Evolutionary conservation across 2,329 filamentous ascomycete genomes (phyloP), one percentile per base, ranked within the genome.

Genomic region (Plenodomus lindquistii): DNA sequence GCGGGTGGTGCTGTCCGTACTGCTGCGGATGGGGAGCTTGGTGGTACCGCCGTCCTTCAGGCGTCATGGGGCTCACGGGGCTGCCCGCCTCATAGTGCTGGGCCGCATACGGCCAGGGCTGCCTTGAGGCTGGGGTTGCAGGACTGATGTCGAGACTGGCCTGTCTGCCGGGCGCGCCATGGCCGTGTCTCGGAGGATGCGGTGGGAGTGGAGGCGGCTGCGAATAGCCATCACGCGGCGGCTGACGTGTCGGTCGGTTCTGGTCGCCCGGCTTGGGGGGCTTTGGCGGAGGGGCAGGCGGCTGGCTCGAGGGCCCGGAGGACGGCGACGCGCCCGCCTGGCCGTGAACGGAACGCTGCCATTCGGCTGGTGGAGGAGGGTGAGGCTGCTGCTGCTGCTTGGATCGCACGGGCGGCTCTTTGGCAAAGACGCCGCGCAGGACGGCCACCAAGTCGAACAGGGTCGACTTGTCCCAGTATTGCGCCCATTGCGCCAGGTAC

Each of bases 401-500:
- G 27, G 91, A 85, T 51, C 94, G 85, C 3, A 97, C 89, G 0
- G 94, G 94, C 8, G 94, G 94, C 65, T 99, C 94, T 73, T 95
- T 96, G 31, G 91, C 87, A 68, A 99, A 99, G 18, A 97, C 80
- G 44, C 94, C 90, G 58, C 88, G 83, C 3, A 99, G 75, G 21
- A 96, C 88, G 15, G 84, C 85, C 2, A 97, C 75, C 48, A 97
- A 90, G 66, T 96, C 91, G 36, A 88, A 76, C 2, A 97, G 77
- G 24, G 85, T 92, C 1, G 90, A 95, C 78, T 91, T 93, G 83
- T 96, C 90, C 88, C 89, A 94, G 62, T 89, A 93, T 58, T 90
- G 85, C 24, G 81, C 78, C 94, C 94, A 99, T 54, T 91, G 86
- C 24, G 91, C 89, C 39, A 99, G 78, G 71, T 97, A 99, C 31